Evolutionary conservation across 2,329 filamentous ascomycete genomes (phyloP).

Genomic region (Colletotrichum simmondsii): DNA sequence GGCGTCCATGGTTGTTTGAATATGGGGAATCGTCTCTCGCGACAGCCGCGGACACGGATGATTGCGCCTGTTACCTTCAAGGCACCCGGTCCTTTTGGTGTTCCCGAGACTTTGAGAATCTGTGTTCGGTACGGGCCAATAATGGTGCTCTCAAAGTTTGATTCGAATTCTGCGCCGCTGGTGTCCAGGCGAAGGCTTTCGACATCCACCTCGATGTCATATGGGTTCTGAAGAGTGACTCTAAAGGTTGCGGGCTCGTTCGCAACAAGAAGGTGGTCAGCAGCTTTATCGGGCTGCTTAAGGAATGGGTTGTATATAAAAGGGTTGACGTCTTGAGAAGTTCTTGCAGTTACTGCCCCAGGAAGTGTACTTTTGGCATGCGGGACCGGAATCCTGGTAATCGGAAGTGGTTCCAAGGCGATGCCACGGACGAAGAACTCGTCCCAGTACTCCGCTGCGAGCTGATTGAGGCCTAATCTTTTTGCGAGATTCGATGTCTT

Average conservation of each 20-base stretch:
- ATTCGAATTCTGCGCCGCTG: slow-evolving; percentile 78
- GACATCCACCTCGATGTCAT: slow-evolving; percentile 91
- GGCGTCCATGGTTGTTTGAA: slow-evolving; percentile 82
- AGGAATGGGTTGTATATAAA: slow-evolving; percentile 97
- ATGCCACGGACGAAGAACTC: slow-evolving; percentile 89
- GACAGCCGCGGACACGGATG: slow-evolving; percentile 84
- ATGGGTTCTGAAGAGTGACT: slow-evolving; percentile 91
- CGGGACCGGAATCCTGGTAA: slow-evolving; percentile 71
- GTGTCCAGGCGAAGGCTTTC: slow-evolving; percentile 82
- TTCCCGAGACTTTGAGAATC: slow-evolving; percentile 77
- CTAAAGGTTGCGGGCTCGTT: slow-evolving; percentile 82
- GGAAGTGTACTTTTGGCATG: slow-evolving; percentile 69
- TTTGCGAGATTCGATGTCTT: slow-evolving; percentile 83
- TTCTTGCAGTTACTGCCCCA: slow-evolving; percentile 58
- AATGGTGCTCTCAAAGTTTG: slow-evolving; percentile 70
- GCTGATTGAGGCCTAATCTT: slow-evolving; percentile 75
- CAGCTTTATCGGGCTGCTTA: slow-evolving; percentile 70
- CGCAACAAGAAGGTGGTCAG: slow-evolving; percentile 79
- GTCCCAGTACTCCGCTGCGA: slow-evolving; percentile 94
- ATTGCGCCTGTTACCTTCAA: slow-evolving; percentile 82
- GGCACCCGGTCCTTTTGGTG: slow-evolving; percentile 73
- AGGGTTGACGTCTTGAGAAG: slow-evolving; percentile 76
- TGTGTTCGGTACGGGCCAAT: slow-evolving; percentile 88
- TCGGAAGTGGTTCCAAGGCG: slow-evolving; percentile 72
- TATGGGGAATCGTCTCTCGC: slow-evolving; percentile 85